These are phyloP conservation scores for Fulvia fulva DNA, from an alignment of 2,329 filamentous ascomycete genomes.

Conservation along the genomic window DNA sequence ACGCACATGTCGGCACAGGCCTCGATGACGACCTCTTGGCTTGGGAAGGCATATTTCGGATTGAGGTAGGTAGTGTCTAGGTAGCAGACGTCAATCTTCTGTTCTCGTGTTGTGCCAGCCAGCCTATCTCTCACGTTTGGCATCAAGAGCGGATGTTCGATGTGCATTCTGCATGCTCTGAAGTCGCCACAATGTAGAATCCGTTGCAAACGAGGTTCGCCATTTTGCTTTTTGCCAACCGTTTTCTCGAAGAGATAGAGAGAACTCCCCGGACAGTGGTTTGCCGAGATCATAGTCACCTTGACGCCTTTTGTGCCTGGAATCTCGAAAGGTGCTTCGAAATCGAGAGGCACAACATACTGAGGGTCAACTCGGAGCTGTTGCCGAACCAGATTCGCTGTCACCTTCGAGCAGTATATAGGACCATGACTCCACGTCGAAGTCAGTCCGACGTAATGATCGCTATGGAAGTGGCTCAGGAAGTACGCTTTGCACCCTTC, in stretches of 20 bases:
- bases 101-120: conserved; percentile 68
- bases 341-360: conserved; percentile 81
- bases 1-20: conserved; percentile 85
- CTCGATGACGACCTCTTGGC: conserved; percentile 78
- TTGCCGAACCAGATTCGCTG: conserved; percentile 80
- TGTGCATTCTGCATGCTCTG: conserved; percentile 78
- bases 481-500: conserved; percentile 93
- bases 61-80: conserved; percentile 96
- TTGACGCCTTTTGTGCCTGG: conserved; percentile 76
- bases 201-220: conserved; percentile 59
- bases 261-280: conserved; percentile 94
- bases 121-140: conserved; percentile 69
- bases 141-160: conserved; percentile 74
- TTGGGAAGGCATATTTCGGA: conserved; percentile 90
- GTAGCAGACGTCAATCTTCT: conserved; percentile 93
- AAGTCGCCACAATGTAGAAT: conserved; percentile 97
- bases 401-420: conserved; percentile 93
- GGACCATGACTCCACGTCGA: conserved; percentile 87
- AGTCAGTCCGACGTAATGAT: conserved; percentile 91
- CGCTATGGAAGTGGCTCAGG: conserved; percentile 94
- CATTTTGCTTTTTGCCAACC: conserved; percentile 56
- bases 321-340: conserved; percentile 73
- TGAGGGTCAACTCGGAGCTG: conserved; percentile 82
- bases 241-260: conserved; percentile 87
- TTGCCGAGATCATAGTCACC: conserved; percentile 93